Conservation (phyloP, 2,329 filamentous ascomycete species). For the Penicillium hesseltinei region DNA sequence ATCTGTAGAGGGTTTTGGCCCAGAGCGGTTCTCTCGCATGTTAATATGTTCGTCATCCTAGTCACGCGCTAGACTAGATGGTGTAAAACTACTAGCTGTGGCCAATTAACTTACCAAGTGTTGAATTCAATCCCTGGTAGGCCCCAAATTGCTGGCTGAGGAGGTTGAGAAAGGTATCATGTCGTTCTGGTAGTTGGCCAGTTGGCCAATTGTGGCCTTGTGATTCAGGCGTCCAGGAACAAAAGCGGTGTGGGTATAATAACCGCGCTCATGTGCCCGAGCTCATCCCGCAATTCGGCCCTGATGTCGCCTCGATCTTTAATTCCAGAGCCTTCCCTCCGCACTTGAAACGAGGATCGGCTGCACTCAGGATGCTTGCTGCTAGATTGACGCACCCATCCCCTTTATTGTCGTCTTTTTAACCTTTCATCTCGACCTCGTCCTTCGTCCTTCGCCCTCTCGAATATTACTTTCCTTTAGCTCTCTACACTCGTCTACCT, state of each 20-base stretch:
- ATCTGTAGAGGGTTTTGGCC: too few relatives aligned
- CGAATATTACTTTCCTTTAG: neutral
- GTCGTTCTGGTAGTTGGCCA: neutral
- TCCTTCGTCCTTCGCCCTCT: too few relatives aligned
- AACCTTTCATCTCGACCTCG: neutral
- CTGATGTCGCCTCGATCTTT: neutral
- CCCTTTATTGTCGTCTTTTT: neutral
- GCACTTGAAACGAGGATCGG: neutral
- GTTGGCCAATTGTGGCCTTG: neutral
- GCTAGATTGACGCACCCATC: neutral
- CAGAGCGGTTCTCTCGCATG: too few relatives aligned
- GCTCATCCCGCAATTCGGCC: slow-evolving; percentile 8
- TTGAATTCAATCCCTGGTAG: too few relatives aligned
- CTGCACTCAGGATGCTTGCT: slow-evolving; percentile 3
- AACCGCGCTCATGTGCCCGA: neutral
- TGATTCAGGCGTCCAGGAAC: neutral
- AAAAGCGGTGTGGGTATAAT: slow-evolving; percentile 7
- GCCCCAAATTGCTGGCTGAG: neutral
- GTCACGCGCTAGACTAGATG: too few relatives aligned
- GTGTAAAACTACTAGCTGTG: too few relatives aligned
- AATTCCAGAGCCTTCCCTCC: neutral
- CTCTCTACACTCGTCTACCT: neutral
- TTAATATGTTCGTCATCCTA: too few relatives aligned
- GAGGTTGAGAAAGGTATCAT: neutral
- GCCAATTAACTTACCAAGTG: too few relatives aligned